A percentile compares a stretch with the other conserved stretches of the same genome.
These are phyloP conservation scores for Hygrophila difformis DNA, from an alignment of 257 asterid species.

Conservation along the genomic window DNA sequence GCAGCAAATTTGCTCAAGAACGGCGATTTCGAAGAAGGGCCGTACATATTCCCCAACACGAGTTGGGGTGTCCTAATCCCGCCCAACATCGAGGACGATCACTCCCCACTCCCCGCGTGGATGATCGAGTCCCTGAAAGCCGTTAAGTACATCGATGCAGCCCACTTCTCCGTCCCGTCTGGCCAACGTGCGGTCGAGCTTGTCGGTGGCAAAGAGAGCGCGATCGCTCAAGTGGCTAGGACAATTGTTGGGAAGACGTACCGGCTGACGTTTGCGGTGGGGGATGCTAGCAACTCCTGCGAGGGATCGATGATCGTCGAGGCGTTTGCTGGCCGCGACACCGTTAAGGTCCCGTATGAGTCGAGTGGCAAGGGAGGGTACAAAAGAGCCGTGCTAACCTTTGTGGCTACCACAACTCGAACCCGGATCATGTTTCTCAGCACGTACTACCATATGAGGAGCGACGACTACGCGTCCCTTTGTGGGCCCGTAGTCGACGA, in stretches of 20 bases:
- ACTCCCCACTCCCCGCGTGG: constrained; percentile 96
- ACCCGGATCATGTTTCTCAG: constrained; percentile 81
- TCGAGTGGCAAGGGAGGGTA: constrained; percentile 90
- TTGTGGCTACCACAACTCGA: constrained; percentile 46
- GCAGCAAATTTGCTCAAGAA: constrained; percentile 79
- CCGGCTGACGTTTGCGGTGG: constrained; percentile 63
- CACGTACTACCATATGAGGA: constrained; percentile 83
- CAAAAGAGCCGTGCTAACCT: constrained; percentile 64
- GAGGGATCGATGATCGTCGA: constrained; percentile 89
- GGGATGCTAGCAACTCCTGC: constrained; percentile 88
- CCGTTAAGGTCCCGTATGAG: constrained; percentile 66
- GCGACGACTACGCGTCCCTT: constrained; percentile 76
- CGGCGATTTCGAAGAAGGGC: constrained; percentile 89
- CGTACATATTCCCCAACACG: constrained; percentile 82
- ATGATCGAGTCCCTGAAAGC: constrained; percentile 93
- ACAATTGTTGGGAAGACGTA: constrained; percentile 60
- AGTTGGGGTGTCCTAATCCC: constrained; percentile 95
- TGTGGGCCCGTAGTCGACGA: constrained; percentile 93
- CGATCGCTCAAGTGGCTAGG: constrained; percentile 74
- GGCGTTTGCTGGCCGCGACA: constrained; percentile 78
- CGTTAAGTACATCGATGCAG: constrained; percentile 74
- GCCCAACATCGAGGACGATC: constrained; percentile 84
- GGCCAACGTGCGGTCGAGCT: constrained; percentile 80
- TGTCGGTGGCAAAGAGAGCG: constrained; percentile 95
- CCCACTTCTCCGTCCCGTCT: constrained; percentile 77